These are phyloP conservation scores for Parietichytrium sp. DNA, from an alignment of 108 stramenopile genomes.

Conservation along the genomic window DNA sequence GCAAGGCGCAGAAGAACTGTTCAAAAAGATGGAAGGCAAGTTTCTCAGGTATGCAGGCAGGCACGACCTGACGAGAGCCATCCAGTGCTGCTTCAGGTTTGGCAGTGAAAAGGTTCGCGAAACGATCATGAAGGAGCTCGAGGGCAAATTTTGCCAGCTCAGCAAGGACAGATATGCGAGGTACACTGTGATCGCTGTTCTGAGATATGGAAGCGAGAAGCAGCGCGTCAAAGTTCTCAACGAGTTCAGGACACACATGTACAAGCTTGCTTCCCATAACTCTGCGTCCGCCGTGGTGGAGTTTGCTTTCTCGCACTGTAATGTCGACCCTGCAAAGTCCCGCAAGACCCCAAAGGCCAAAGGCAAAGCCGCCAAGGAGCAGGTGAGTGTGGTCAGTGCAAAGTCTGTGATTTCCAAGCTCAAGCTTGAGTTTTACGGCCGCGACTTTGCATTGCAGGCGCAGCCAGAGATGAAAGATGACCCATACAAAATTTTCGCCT, in stretches of 20 bases:
- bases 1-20: background rate
- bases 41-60: constrained; percentile 14
- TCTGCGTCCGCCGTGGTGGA: background rate
- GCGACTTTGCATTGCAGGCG: background rate
- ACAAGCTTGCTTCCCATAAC: constrained; percentile 21
- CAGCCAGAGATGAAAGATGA: background rate
- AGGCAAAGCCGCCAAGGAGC: background rate
- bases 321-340: constrained; percentile 5
- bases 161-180: background rate
- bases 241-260: constrained; percentile 18
- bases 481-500: background rate
- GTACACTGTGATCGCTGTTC: background rate
- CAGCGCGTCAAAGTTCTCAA: constrained; percentile 14
- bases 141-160: constrained; percentile 12
- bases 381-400: background rate
- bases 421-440: background rate
- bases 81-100: constrained; percentile 36
- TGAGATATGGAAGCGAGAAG: background rate
- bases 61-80: background rate
- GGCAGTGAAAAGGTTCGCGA: background rate
- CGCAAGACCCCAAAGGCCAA: background rate
- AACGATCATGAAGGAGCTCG: constrained; percentile 7
- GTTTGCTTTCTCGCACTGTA: constrained; percentile 1
- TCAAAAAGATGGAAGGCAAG: background rate
- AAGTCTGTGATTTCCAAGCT: background rate